phyloP scores from a whole-genome alignment of 2,329 filamentous ascomycete genomes.

The Microdochium nivale region DNA sequence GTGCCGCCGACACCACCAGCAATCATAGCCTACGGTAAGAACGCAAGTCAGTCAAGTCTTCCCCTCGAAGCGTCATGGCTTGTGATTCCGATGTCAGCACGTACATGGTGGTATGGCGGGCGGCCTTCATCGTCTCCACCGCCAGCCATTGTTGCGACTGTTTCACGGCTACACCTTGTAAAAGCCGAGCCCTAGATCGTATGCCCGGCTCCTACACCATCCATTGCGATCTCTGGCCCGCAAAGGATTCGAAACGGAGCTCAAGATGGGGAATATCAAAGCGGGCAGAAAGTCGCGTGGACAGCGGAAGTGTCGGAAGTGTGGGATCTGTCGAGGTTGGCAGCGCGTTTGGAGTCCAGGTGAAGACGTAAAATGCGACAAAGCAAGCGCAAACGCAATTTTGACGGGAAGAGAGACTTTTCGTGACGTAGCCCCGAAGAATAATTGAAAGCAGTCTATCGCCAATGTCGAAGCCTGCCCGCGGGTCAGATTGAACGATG shows the following conservation, averaged over 20 bases:
- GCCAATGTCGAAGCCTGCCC: background rate
- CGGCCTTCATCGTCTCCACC: slow-evolving; percentile 42
- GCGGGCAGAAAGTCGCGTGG: background rate
- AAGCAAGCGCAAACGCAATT: too few relatives aligned
- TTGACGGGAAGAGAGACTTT: too few relatives aligned
- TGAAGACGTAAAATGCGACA: too few relatives aligned
- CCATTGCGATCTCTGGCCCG: slow-evolving; percentile 15
- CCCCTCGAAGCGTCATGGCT: slow-evolving; percentile 3
- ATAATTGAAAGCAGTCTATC: background rate
- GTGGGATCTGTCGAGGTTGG: too few relatives aligned
- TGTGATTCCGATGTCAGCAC: slow-evolving; percentile 18
- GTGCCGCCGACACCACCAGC: slow-evolving; percentile 89
- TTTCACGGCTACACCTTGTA: slow-evolving; percentile 12
- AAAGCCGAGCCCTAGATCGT: background rate
- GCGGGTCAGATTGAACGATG: background rate
- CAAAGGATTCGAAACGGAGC: background rate
- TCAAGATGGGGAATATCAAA: background rate
- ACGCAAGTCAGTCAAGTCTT: slow-evolving; percentile 10
- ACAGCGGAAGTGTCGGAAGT: too few relatives aligned
- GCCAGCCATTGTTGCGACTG: slow-evolving; percentile 22
- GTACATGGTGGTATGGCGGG: slow-evolving; percentile 56
- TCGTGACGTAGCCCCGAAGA: background rate
- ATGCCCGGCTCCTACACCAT: slow-evolving; percentile 7
- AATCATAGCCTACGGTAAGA: slow-evolving; percentile 77
- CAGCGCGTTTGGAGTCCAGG: too few relatives aligned